Percentiles rank a stretch among this genome's conserved stretches.
Evolutionary conservation across 148 eudicot genomes (phyloP).

Genomic region (Amaranthus cruentus): DNA sequence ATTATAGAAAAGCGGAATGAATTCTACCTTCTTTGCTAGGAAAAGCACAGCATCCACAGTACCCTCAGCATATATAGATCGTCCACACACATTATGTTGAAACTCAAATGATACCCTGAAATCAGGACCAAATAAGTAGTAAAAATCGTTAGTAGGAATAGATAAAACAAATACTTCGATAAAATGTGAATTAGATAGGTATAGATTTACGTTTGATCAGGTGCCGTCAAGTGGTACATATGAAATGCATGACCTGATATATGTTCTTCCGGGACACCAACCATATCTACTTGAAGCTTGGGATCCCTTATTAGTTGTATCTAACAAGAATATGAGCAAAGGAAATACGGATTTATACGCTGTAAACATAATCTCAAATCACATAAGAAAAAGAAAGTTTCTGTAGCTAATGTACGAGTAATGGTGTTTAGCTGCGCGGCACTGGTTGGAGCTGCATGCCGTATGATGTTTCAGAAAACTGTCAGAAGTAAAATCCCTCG

Average conservation of each 20-base stretch:
- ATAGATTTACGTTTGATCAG: conserved; percentile 66
- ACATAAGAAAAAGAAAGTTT: no score
- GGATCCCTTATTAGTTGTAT: conserved; percentile 73
- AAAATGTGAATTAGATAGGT: background rate
- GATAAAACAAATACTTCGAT: background rate
- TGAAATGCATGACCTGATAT: conserved; percentile 92
- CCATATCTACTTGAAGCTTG: conserved; percentile 67
- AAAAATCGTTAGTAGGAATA: background rate
- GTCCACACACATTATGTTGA: conserved; percentile 94
- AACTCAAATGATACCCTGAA: conserved; percentile 88
- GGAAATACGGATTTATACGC: background rate
- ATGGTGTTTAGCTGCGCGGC: no score
- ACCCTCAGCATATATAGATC: conserved; percentile 97
- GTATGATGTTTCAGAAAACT: no score
- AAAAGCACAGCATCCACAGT: conserved; percentile 88
- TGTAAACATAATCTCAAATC: no score
- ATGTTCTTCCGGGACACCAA: conserved; percentile 84
- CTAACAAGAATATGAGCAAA: conserved; percentile 31
- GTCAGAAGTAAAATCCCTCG: no score
- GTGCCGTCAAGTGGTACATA: conserved; percentile 76
- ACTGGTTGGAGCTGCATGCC: no score
- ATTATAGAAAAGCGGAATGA: background rate
- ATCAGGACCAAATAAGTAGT: background rate
- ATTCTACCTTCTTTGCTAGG: conserved; percentile 69
- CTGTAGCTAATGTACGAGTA: no score